A percentile compares a stretch with the other conserved stretches of the same genome.
Evolutionary conservation across 331 rosid genomes (phyloP).

Genomic region (Quercus phellos): DNA sequence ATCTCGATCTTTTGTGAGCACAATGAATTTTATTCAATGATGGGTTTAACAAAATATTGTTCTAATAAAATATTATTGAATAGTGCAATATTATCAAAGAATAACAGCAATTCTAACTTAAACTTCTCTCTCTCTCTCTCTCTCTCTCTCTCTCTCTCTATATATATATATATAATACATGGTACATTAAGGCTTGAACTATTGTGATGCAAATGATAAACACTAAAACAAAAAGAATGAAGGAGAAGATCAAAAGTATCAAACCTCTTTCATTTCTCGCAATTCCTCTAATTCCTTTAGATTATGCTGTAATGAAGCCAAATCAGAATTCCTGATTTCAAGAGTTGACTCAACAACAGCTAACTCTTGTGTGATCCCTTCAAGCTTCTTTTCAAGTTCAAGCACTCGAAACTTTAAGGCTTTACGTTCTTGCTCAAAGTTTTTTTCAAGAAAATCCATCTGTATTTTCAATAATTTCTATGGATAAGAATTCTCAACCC

Average conservation of each 20-base stretch:
- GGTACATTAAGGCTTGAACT: not conserved
- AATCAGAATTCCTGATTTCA: slow-evolving; percentile 55
- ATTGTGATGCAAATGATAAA: not conserved
- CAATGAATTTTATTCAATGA: no score
- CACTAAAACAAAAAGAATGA: not conserved
- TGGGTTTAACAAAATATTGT: no score
- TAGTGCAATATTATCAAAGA: no score
- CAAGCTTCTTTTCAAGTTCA: slow-evolving; percentile 66
- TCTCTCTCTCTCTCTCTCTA: no score
- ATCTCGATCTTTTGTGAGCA: no score
- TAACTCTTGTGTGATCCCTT: slow-evolving; percentile 45
- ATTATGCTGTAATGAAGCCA: slow-evolving; percentile 53
- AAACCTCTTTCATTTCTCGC: slow-evolving; percentile 97
- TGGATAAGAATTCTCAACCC: slow-evolving; percentile 1
- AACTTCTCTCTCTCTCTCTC: no score
- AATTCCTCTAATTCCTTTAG: slow-evolving; percentile 81
- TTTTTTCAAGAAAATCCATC: slow-evolving; percentile 47
- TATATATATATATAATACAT: not conserved
- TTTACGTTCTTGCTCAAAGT: slow-evolving; percentile 57
- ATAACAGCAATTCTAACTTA: no score
- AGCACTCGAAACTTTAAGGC: slow-evolving; percentile 40
- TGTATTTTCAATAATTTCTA: slow-evolving; percentile 39
- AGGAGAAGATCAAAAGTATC: not conserved
- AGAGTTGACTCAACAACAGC: slow-evolving; percentile 52
- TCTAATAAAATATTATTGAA: no score